Base-by-base conservation (phyloP, 306 rosid genomes). In the Rubus parviflorus region DNA sequence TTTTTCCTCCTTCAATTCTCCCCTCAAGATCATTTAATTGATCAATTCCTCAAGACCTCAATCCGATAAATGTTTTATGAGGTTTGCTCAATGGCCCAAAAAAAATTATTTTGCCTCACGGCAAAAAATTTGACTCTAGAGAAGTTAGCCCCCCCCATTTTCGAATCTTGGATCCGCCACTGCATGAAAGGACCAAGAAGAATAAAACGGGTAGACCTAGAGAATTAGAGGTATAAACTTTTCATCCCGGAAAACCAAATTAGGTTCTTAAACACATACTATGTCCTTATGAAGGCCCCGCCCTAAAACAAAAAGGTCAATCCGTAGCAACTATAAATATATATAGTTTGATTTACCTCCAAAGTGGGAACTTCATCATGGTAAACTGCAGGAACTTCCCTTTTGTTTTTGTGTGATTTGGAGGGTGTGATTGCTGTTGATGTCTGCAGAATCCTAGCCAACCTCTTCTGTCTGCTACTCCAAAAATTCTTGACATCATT, bases 401-500 rank as follows among this genome's bases (percentile, higher is more conserved):
- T 61, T 61, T 84, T 87, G 60, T 65, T 82, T 65, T 75, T 89
- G 38, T 87, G 87, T 37, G 94, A 82, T 83, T 86, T 92, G 60
- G 90, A 72, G 38, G 85, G 23, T 13, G 89, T 12, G 54, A 77
- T 10, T 75, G 78, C 41, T 22, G 73, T 17, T 46, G 98, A 81
- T 16, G 87, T 56, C 25, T 90, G 96, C 43, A 87, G 86, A 86
- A 88, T 79, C 90, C 97, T 85, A 47, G 93, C 86, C 78, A 92
- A 80, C 76, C 95, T 94, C 87, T 94, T 94, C 77, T 87, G 90
- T 82, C 97, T 88, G 53, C 97, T 92, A 80, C 98, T 94, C 98
- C 97, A 94, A 81, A 94, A 94, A 81, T 94, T 94, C 87, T 94
- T 94, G 3, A 94, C 97, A 75, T 94, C 98, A 57, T 94, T 94